phyloP scores from a whole-genome alignment of 106 monocot species.

The Dendrobium chrysotoxum region DNA sequence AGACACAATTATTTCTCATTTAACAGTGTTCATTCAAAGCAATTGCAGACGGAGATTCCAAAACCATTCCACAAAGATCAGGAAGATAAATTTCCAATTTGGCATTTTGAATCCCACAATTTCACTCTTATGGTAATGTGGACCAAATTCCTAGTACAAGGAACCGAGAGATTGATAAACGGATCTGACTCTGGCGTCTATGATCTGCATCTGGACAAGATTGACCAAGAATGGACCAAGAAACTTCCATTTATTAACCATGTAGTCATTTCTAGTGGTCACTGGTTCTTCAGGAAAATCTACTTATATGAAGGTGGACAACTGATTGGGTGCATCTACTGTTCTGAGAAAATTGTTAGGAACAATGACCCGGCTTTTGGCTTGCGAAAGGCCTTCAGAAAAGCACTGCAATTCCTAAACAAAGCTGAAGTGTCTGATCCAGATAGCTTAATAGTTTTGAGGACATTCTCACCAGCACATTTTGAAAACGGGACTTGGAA shows the following conservation, averaged over 20 bases:
- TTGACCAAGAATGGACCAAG: constrained; percentile 32
- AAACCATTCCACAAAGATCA: constrained; percentile 17
- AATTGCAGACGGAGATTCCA: constrained; percentile 52
- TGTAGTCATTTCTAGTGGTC: constrained; percentile 39
- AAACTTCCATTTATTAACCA: constrained; percentile 30
- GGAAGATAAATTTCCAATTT: constrained; percentile 36
- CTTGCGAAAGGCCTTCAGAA: constrained; percentile 24
- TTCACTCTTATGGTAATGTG: constrained; percentile 50
- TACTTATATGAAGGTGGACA: constrained; percentile 36
- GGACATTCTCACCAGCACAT: constrained; percentile 64
- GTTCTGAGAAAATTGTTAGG: constrained; percentile 26
- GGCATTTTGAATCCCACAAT: constrained; percentile 44
- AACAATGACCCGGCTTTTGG: constrained; percentile 13
- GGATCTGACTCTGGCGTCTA: constrained; percentile 23
- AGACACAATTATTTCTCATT: too few relatives aligned
- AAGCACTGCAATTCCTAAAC: constrained; percentile 26
- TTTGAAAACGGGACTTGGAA: constrained; percentile 66
- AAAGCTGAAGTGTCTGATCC: constrained; percentile 6
- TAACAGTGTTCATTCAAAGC: not conserved
- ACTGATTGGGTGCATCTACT: constrained; percentile 46
- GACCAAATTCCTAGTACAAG: constrained; percentile 45
- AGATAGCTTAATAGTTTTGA: constrained; percentile 20
- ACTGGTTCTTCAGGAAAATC: constrained; percentile 63
- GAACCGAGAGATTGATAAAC: constrained; percentile 30
- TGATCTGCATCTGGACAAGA: constrained; percentile 44